Evolutionary conservation across 1,284 basidiomycete species (phyloP).

Genomic region (Apiotrichum mycotoxinovorans): DNA sequence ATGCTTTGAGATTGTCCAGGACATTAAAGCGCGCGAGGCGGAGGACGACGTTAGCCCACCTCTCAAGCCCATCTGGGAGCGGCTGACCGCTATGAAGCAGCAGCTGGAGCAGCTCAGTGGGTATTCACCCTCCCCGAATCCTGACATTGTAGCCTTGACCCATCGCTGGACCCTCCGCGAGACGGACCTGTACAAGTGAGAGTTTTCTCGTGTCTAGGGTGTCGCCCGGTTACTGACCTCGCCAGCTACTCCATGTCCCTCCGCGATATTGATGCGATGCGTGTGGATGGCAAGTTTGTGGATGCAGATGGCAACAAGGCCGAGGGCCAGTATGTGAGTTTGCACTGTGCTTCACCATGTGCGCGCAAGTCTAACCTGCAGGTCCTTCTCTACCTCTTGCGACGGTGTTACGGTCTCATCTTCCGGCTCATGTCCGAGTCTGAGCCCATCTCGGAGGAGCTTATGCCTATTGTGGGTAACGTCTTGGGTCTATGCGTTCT

Average conservation of each 20-base stretch:
- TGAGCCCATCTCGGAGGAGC: slow-evolving; percentile 96
- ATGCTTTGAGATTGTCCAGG: slow-evolving; percentile 94
- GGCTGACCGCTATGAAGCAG: slow-evolving; percentile 74
- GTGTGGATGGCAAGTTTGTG: slow-evolving; percentile 94
- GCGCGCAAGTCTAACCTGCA: slow-evolving; percentile 40
- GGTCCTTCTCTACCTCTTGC: slow-evolving; percentile 86
- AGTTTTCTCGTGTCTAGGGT: slow-evolving; percentile 11
- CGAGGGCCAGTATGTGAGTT: slow-evolving; percentile 40
- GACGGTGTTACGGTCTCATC: slow-evolving; percentile 94
- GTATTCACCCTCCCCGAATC: slow-evolving; percentile 7
- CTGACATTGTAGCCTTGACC: slow-evolving; percentile 62
- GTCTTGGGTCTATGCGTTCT: slow-evolving; percentile 7
- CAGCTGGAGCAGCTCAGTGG: slow-evolving; percentile 44
- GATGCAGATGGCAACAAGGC: slow-evolving; percentile 83
- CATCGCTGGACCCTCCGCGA: slow-evolving; percentile 97
- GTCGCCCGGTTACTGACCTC: background rate
- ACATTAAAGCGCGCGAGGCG: slow-evolving; percentile 90
- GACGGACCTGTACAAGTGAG: slow-evolving; percentile 82
- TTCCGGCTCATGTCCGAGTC: slow-evolving; percentile 93
- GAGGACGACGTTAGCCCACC: slow-evolving; percentile 83
- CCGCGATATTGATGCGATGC: slow-evolving; percentile 95
- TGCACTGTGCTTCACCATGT: too few species aligned
- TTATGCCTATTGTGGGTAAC: slow-evolving; percentile 83
- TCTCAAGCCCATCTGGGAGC: slow-evolving; percentile 91
- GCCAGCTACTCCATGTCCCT: slow-evolving; percentile 79